Conservation (phyloP, 371 early-diverging fungal genomes). For the Coemansia linderi region DNA sequence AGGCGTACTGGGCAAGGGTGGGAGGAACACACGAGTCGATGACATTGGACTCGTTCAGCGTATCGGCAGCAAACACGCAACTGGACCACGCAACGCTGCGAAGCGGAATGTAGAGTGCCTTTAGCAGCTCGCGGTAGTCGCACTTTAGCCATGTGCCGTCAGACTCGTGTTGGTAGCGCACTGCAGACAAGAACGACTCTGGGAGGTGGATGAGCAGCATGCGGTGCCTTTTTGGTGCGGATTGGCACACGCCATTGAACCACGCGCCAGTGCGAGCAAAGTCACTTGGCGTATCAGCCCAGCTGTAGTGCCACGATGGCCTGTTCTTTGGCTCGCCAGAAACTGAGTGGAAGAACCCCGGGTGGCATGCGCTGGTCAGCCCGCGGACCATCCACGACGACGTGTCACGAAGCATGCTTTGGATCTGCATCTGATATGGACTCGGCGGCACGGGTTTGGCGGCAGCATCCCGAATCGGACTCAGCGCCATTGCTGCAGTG, state of each 20-base stretch:
- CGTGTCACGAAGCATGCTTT: slow-evolving; percentile 23
- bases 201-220: slow-evolving; percentile 44
- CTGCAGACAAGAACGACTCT: slow-evolving; percentile 26
- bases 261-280: slow-evolving; percentile 37
- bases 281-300: slow-evolving; percentile 46
- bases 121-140: slow-evolving; percentile 45
- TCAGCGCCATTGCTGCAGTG: slow-evolving; percentile 15
- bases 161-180: slow-evolving; percentile 17
- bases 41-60: slow-evolving; percentile 31
- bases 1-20: slow-evolving; percentile 37
- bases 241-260: slow-evolving; percentile 21
- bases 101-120: slow-evolving; percentile 36
- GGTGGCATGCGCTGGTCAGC: slow-evolving; percentile 25
- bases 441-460: slow-evolving; percentile 20
- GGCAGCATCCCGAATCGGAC: slow-evolving; percentile 19
- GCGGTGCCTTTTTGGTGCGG: slow-evolving; percentile 11
- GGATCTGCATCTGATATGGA: slow-evolving; percentile 19
- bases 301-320: slow-evolving; percentile 41
- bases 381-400: slow-evolving; percentile 49
- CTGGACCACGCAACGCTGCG: slow-evolving; percentile 30
- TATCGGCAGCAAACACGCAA: slow-evolving; percentile 44
- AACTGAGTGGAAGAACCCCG: slow-evolving; percentile 27
- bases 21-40: slow-evolving; percentile 37
- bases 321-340: not conserved
- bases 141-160: slow-evolving; percentile 16